These are phyloP conservation scores for Cyberlindnera japonica DNA, from an alignment of 805 yeast genomes.

Conservation along the genomic window DNA sequence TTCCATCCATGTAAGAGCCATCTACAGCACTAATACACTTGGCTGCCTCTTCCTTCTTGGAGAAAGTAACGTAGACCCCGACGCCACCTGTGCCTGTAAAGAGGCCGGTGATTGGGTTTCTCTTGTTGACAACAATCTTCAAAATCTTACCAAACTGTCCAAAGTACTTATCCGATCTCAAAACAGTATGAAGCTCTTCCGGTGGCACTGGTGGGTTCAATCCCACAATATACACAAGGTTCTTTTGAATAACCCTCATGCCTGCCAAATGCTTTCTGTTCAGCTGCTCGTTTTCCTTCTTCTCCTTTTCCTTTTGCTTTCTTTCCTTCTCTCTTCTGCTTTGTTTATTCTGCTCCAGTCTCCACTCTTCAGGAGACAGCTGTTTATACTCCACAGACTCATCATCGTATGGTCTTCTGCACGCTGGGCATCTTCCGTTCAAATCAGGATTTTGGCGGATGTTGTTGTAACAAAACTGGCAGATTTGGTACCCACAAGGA, in stretches of 20 bases:
- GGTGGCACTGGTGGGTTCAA: conserved; percentile 76
- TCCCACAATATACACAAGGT: conserved; percentile 93
- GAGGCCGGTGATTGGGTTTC: conserved; percentile 41
- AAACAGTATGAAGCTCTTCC: conserved; percentile 76
- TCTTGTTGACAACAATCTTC: conserved; percentile 88
- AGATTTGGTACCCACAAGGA: conserved; percentile 98
- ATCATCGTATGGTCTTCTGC: conserved; percentile 92
- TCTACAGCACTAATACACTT: conserved; percentile 88
- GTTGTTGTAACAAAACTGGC: conserved; percentile 97
- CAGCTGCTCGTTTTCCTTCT: conserved; percentile 80
- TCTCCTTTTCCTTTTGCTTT: conserved; percentile 85
- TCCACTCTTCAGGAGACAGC: conserved; percentile 80
- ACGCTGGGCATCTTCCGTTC: conserved; percentile 96
- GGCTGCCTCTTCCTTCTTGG: conserved; percentile 92
- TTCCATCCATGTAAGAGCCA: conserved; percentile 91
- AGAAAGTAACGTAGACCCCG: conserved; percentile 94
- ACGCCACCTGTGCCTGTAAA: conserved; percentile 54
- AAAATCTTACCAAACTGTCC: conserved; percentile 98
- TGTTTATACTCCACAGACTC: conserved; percentile 85
- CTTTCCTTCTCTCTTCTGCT: conserved; percentile 77
- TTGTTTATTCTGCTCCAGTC: conserved; percentile 73
- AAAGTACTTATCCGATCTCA: conserved; percentile 88
- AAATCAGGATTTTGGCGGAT: conserved; percentile 93
- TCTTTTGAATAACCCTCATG: conserved; percentile 97
- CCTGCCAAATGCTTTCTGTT: conserved; percentile 90